phyloP scores from a whole-genome alignment of 2,329 filamentous ascomycete genomes.

The Madurella fahalii region DNA sequence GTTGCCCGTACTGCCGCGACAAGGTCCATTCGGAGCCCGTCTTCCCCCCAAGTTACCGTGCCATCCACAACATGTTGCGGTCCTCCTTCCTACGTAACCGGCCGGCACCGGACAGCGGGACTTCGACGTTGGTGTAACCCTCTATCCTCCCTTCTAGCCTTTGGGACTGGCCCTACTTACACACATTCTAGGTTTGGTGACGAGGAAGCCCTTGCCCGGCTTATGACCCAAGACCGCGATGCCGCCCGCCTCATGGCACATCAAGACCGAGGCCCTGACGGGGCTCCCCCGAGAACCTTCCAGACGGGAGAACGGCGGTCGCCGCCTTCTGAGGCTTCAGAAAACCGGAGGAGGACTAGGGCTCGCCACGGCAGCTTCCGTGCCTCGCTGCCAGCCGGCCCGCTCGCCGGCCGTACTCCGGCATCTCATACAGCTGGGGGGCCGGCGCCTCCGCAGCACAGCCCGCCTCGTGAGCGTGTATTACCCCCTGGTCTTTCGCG shows the following conservation, averaged over 20 bases:
- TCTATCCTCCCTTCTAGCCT: too few relatives aligned
- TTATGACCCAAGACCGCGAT: not conserved
- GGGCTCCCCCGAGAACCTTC: constrained; percentile 11
- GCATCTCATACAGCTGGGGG: not conserved
- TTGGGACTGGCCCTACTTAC: not conserved
- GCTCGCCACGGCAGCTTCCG: constrained; percentile 24
- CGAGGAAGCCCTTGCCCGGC: constrained; percentile 1
- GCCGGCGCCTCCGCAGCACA: constrained; percentile 14
- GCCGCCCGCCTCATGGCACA: not conserved
- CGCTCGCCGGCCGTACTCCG: constrained; percentile 2
- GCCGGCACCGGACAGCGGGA: not conserved
- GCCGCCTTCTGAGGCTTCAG: constrained; percentile 23
- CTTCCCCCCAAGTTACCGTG: constrained; percentile 1
- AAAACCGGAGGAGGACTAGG: constrained; percentile 26
- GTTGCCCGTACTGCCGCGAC: constrained; percentile 61
- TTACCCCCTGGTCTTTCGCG: constrained; percentile 13
- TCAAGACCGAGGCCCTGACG: constrained; percentile 4
- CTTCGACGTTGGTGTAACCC: not conserved
- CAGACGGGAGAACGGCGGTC: constrained; percentile 25
- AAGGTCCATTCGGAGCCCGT: constrained; percentile 51
- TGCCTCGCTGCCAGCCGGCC: constrained; percentile 4
- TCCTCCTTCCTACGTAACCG: not conserved
- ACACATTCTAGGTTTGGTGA: not conserved
- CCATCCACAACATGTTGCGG: constrained; percentile 10
- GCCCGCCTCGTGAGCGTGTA: constrained; percentile 22